Conservation (phyloP, 768 basidiomycete genomes). For the Paxillus ammoniavirescens region DNA sequence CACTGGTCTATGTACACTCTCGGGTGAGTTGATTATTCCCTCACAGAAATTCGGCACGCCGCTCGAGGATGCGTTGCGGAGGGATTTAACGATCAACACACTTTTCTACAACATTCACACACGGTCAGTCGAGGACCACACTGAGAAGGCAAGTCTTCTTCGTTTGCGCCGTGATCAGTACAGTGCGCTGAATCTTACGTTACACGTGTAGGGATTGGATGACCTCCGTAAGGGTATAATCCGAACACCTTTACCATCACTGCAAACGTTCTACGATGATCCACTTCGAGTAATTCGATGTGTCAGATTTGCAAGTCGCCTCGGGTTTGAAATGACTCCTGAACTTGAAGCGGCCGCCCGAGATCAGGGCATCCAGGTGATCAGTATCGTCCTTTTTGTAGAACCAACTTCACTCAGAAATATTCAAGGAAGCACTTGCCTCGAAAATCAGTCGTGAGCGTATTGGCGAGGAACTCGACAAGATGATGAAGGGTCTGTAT, state of each 20-base stretch:
- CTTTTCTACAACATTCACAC: conserved; percentile 96
- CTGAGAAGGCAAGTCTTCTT: conserved; percentile 56
- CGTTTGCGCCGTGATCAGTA: not conserved
- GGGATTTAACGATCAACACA: conserved; percentile 95
- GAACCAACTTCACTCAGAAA: not conserved
- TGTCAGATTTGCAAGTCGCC: conserved; percentile 87
- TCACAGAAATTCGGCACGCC: conserved; percentile 88
- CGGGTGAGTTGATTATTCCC: not conserved
- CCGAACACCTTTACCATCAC: conserved; percentile 84
- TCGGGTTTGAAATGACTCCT: conserved; percentile 74
- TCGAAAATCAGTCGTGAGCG: conserved; percentile 89
- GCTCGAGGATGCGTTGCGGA: conserved; percentile 80
- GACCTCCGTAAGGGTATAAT: conserved; percentile 79
- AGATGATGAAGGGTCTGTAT: conserved; percentile 84
- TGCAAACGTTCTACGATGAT: conserved; percentile 90
- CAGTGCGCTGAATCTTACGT: conserved; percentile 9
- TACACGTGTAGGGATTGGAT: conserved; percentile 63
- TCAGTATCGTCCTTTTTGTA: not conserved
- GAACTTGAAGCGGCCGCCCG: conserved; percentile 63
- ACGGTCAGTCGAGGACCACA: conserved; percentile 81
- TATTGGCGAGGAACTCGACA: conserved; percentile 87
- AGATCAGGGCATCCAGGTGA: conserved; percentile 64
- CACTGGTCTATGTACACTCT: not conserved
- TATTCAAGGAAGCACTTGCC: conserved; percentile 55
- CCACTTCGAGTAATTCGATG: conserved; percentile 91